These are phyloP conservation scores for Colletotrichum salicis DNA, from an alignment of 2,329 filamentous ascomycete species.

Conservation along the genomic window DNA sequence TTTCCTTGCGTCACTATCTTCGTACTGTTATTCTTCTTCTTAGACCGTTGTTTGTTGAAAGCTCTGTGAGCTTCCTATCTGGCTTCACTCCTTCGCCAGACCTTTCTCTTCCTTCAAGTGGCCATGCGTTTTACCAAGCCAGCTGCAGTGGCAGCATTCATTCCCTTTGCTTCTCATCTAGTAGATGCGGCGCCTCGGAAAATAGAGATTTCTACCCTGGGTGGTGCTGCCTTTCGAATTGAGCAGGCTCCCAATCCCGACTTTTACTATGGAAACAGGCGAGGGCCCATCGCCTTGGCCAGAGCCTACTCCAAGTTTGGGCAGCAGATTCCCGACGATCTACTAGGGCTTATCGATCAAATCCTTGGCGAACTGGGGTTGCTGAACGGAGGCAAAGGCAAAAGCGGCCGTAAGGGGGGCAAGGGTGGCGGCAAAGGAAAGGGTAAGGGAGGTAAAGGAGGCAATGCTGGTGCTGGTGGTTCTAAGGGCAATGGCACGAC, in stretches of 20 bases:
- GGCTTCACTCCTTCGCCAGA: conserved; percentile 37
- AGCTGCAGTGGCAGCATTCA: conserved; percentile 46
- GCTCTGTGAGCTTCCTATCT: conserved; percentile 30
- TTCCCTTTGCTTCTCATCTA: conserved; percentile 32
- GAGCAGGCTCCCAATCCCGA: conserved; percentile 51
- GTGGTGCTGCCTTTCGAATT: conserved; percentile 53
- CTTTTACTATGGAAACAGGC: conserved; percentile 44
- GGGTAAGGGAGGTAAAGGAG: conserved; percentile 1
- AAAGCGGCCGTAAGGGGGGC: not conserved
- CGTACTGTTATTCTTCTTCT: not conserved
- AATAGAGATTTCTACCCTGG: conserved; percentile 48
- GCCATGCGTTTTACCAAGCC: conserved; percentile 48
- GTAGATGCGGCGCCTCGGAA: conserved; percentile 43
- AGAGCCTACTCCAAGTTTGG: conserved; percentile 54
- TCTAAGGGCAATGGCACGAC: conserved; percentile 25
- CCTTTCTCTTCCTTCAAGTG: conserved; percentile 15
- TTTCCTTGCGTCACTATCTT: not conserved
- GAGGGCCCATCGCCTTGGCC: conserved; percentile 51
- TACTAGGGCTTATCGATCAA: conserved; percentile 46
- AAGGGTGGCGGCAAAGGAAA: conserved; percentile 12
- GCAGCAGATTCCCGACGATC: conserved; percentile 45
- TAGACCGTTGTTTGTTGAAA: not conserved
- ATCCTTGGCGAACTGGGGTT: conserved; percentile 48
- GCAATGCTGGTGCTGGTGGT: conserved; percentile 7
- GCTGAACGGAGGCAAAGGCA: conserved; percentile 11